phyloP scores from a whole-genome alignment of 441 rosid species.

The Syzygium malaccense region DNA sequence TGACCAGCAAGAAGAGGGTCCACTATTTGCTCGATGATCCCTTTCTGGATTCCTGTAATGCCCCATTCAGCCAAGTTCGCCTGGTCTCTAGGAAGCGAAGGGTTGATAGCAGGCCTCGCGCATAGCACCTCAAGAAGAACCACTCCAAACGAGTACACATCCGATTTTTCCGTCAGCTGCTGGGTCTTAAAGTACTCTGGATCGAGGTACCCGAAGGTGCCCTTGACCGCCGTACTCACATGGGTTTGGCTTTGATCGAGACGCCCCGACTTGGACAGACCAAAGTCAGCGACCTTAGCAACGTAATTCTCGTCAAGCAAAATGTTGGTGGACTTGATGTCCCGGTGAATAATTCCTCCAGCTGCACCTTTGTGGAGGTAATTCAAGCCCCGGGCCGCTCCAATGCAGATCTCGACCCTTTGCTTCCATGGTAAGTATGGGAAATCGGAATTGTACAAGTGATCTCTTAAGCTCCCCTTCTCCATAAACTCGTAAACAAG shows the following conservation, averaged over 20 bases:
- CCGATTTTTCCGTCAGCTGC: slow-evolving; percentile 35
- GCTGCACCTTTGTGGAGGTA: neutral
- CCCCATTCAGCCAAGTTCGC: slow-evolving; percentile 54
- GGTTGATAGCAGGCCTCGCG: slow-evolving; percentile 26
- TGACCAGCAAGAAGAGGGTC: slow-evolving; percentile 23
- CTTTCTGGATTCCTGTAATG: slow-evolving; percentile 15
- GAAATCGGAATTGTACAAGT: neutral
- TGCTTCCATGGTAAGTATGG: neutral
- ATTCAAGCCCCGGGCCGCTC: neutral
- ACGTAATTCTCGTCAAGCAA: slow-evolving; percentile 26
- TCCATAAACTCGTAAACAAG: neutral
- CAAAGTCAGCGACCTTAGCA: slow-evolving; percentile 47
- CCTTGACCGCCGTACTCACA: slow-evolving; percentile 33
- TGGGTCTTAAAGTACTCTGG: slow-evolving; percentile 35
- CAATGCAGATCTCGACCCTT: neutral
- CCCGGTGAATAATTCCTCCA: neutral
- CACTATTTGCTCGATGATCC: slow-evolving; percentile 29
- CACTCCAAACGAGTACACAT: slow-evolving; percentile 40
- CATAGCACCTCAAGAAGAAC: slow-evolving; percentile 37
- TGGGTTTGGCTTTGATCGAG: slow-evolving; percentile 21
- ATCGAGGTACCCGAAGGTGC: slow-evolving; percentile 43
- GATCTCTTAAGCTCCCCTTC: neutral
- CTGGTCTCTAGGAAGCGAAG: slow-evolving; percentile 24
- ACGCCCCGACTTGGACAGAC: slow-evolving; percentile 35
- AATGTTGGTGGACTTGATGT: neutral